Percentiles rank a stretch among this genome's conserved stretches.
Conservation (phyloP, 2,329 filamentous ascomycete species). For the Ceratocystis lukuohia region DNA sequence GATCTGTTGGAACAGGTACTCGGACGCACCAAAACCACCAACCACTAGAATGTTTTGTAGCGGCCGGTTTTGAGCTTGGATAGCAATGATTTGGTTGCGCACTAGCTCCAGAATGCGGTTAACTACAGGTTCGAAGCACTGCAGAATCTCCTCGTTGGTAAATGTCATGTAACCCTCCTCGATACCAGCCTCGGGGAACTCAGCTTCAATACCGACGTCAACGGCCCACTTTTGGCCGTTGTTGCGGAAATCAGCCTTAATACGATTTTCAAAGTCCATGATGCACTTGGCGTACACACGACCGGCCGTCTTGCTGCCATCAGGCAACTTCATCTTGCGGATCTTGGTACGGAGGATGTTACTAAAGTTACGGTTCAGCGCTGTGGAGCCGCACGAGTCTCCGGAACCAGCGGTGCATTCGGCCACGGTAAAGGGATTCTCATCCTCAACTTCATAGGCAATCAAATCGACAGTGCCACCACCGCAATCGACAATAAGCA, state of each 20-base stretch:
- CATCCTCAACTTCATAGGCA: constrained; percentile 95
- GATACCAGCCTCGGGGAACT: constrained; percentile 93
- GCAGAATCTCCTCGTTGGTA: constrained; percentile 95
- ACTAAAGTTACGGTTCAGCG: constrained; percentile 93
- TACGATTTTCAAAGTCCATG: constrained; percentile 99
- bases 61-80: constrained; percentile 88
- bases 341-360: constrained; percentile 97
- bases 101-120: constrained; percentile 94
- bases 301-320: constrained; percentile 92
- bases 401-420: constrained; percentile 96
- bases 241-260: constrained; percentile 99
- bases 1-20: constrained; percentile 99
- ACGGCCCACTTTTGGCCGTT: constrained; percentile 99
- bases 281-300: constrained; percentile 98
- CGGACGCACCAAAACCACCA: constrained; percentile 93
- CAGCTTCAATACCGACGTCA: constrained; percentile 94
- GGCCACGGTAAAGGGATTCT: constrained; percentile 89
- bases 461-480: constrained; percentile 98
- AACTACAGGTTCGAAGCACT: constrained; percentile 97
- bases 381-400: constrained; percentile 96
- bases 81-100: constrained; percentile 95
- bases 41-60: constrained; percentile 95
- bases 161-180: constrained; percentile 99
- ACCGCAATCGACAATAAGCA: constrained; percentile 94
- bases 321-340: constrained; percentile 95